Evolutionary conservation across 1,284 basidiomycete species (phyloP).

Genomic region (Fistulina hepatica): DNA sequence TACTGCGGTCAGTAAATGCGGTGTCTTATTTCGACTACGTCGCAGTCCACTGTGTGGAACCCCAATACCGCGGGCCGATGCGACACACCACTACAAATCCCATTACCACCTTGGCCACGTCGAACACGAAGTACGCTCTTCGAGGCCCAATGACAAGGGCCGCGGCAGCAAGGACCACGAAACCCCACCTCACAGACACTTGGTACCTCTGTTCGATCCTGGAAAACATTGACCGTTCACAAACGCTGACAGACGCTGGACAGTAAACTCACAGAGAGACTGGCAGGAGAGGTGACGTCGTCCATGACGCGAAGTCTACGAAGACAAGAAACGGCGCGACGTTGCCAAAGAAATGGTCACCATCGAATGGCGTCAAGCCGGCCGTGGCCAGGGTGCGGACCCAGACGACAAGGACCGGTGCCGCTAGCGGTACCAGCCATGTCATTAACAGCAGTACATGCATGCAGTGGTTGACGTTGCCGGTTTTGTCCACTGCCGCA

Average conservation of each 20-base stretch:
- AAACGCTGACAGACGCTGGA: slow-evolving; percentile 7
- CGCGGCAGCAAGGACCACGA: slow-evolving; percentile 35
- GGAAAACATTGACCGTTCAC: slow-evolving; percentile 7
- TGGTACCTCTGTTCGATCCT: slow-evolving; percentile 33
- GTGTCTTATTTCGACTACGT: too few species aligned
- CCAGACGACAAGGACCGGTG: slow-evolving; percentile 83
- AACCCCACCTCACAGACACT: slow-evolving; percentile 35
- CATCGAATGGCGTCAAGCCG: slow-evolving; percentile 64
- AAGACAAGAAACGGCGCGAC: slow-evolving; percentile 58
- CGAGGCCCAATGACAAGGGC: slow-evolving; percentile 53
- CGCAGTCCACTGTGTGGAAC: too few species aligned
- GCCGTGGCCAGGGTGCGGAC: slow-evolving; percentile 70
- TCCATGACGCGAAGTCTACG: slow-evolving; percentile 49
- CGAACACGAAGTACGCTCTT: slow-evolving; percentile 50
- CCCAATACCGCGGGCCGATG: slow-evolving; percentile 37
- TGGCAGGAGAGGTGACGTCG: slow-evolving; percentile 26
- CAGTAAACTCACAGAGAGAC: slow-evolving; percentile 27
- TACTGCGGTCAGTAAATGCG: too few species aligned
- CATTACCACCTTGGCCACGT: slow-evolving; percentile 31
- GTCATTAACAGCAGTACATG: slow-evolving; percentile 72
- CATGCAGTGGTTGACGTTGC: slow-evolving; percentile 40
- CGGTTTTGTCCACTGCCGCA: slow-evolving; percentile 12
- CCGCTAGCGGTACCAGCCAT: slow-evolving; percentile 72
- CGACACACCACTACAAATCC: slow-evolving; percentile 29
- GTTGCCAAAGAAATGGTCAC: slow-evolving; percentile 65